A percentile compares a stretch with the other conserved stretches of the same genome.
Conservation (phyloP, 495 filamentous ascomycete genomes). For the Aspergillus nanangensis region DNA sequence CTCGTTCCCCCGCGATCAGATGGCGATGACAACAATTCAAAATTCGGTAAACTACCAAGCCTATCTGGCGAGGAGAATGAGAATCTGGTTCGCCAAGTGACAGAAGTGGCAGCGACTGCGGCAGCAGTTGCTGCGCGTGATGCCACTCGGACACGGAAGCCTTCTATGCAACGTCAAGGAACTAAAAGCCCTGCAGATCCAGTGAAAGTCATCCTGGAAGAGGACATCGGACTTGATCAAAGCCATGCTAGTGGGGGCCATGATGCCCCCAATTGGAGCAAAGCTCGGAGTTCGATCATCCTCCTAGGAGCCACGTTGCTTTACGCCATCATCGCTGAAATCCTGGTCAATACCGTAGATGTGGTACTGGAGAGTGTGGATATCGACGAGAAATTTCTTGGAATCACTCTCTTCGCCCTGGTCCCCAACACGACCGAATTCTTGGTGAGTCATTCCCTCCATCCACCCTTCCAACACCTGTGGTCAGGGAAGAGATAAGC, state of each 20-base stretch:
- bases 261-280: conserved; percentile 97
- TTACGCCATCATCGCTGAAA: conserved; percentile 95
- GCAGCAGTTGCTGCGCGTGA: conserved; percentile 86
- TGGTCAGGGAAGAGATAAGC: conserved; percentile 5
- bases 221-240: conserved; percentile 38
- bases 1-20: conserved; percentile 58
- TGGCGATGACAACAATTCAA: conserved; percentile 14
- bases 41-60: conserved; percentile 42
- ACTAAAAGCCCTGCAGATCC: conserved; percentile 25
- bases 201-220: conserved; percentile 25
- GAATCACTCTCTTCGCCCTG: conserved; percentile 93
- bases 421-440: conserved; percentile 99
- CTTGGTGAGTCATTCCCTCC: conserved; percentile 55
- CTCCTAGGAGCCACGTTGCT: conserved; percentile 85
- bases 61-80: conserved; percentile 76
- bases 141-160: conserved; percentile 49
- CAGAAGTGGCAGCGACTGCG: conserved; percentile 88
- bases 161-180: conserved; percentile 30
- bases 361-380: conserved; percentile 84
- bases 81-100: conserved; percentile 72
- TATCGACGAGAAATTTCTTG: conserved; percentile 96
- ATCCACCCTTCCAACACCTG: neutral
- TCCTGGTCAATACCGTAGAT: conserved; percentile 93
- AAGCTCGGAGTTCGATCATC: conserved; percentile 82
- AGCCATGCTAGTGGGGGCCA: conserved; percentile 65